Evolutionary conservation across 306 rosid species (phyloP).

Genomic region (Alnus rubra): DNA sequence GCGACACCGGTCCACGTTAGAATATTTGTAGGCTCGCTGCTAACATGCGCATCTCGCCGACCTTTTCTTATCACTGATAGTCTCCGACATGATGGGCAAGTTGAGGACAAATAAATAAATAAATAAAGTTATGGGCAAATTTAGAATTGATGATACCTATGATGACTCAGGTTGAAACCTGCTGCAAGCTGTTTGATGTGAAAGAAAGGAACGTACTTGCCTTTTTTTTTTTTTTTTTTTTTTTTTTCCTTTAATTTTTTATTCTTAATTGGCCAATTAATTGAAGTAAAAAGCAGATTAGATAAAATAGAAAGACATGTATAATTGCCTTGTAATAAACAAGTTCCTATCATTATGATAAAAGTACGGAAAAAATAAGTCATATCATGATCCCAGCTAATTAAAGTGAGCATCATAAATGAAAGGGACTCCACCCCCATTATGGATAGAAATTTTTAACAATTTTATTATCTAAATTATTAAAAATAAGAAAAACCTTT

Average conservation of each 20-base stretch:
- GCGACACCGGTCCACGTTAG: slow-evolving; percentile 14
- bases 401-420: too few relatives aligned
- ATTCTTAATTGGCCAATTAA: not conserved
- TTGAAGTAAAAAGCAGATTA: not conserved
- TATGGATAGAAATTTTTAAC: too few relatives aligned
- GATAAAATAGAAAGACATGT: not conserved
- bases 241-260: not conserved
- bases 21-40: not conserved
- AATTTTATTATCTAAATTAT: too few relatives aligned
- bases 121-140: slow-evolving; percentile 17
- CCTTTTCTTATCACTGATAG: not conserved
- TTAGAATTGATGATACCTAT: slow-evolving; percentile 17
- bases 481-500: too few relatives aligned
- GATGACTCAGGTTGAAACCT: not conserved
- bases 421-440: too few relatives aligned
- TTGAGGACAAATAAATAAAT: not conserved
- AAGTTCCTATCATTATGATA: not conserved
- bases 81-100: slow-evolving; percentile 15
- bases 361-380: too few relatives aligned
- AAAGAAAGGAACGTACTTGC: not conserved
- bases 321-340: not conserved
- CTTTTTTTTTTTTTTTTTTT: too few relatives aligned
- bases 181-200: not conserved
- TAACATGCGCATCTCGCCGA: slow-evolving; percentile 1
- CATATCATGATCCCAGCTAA: too few relatives aligned